phyloP scores from a whole-genome alignment of 2,329 filamentous ascomycete species.

The Fusarium sp. region DNA sequence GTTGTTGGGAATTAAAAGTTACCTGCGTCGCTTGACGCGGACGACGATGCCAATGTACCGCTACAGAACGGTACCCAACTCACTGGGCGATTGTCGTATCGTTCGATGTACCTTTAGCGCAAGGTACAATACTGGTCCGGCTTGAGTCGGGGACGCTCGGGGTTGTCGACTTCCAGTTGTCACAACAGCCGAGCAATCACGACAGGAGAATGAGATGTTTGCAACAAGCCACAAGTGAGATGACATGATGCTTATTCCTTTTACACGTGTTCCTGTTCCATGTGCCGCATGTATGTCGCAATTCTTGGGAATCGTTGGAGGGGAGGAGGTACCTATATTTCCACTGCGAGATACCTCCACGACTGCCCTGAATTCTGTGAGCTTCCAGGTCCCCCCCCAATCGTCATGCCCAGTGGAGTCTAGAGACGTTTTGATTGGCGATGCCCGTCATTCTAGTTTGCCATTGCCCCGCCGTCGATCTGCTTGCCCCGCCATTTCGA shows the following conservation, averaged over 20 bases:
- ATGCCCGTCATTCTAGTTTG: slow-evolving; percentile 39
- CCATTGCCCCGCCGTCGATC: slow-evolving; percentile 47
- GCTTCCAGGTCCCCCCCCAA: slow-evolving; percentile 40
- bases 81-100: too few relatives aligned
- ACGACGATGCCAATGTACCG: slow-evolving; percentile 1
- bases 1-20: not conserved
- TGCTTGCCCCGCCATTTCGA: slow-evolving; percentile 45
- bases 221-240: not conserved
- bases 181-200: slow-evolving; percentile 3
- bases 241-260: not conserved
- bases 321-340: slow-evolving; percentile 19
- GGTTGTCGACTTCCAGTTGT: not conserved
- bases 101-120: not conserved
- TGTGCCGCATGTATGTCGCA: slow-evolving; percentile 1
- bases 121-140: not conserved
- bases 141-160: not conserved
- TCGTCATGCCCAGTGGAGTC: slow-evolving; percentile 46
- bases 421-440: slow-evolving; percentile 38
- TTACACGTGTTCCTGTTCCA: slow-evolving; percentile 12
- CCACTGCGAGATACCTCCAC: slow-evolving; percentile 2
- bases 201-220: slow-evolving; percentile 14
- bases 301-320: not conserved
- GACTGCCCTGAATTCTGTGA: slow-evolving; percentile 29
- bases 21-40: slow-evolving; percentile 4
- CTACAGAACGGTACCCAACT: not conserved